Conservation (phyloP, 2,329 filamentous ascomycete species). For the Emmonsiellopsis sp. region DNA sequence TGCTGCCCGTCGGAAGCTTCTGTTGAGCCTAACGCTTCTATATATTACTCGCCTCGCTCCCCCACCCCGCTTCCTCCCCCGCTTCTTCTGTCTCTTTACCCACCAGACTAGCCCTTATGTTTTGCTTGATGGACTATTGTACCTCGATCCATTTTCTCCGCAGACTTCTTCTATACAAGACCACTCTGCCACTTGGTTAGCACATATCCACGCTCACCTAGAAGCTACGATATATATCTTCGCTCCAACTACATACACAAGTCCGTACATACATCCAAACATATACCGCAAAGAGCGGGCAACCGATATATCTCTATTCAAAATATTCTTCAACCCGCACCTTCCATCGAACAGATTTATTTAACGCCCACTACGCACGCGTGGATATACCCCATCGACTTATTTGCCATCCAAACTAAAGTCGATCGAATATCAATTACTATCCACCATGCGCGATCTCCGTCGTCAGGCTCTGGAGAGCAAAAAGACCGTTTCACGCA, state of each 20-base stretch:
- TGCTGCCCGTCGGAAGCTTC: background rate
- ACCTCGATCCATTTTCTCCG: background rate
- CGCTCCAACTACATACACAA: background rate
- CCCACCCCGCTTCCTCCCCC: background rate
- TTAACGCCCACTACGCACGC: background rate
- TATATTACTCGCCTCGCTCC: background rate
- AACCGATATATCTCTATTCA: background rate
- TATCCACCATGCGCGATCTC: constrained; percentile 35
- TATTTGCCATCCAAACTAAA: background rate
- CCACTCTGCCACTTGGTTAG: constrained; percentile 5
- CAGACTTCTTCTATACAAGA: constrained; percentile 4
- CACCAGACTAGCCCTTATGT: background rate
- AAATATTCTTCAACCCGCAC: background rate
- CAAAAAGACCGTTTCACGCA: constrained; percentile 55
- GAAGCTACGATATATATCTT: too few relatives aligned
- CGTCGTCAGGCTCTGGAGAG: constrained; percentile 54
- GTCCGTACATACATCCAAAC: background rate
- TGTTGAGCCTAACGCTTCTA: too few relatives aligned
- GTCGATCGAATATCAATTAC: background rate
- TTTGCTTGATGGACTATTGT: constrained; percentile 5
- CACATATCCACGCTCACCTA: background rate
- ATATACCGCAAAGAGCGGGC: background rate
- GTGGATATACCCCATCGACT: background rate
- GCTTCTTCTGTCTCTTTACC: background rate
- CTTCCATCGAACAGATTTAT: background rate